Conservation (phyloP, 257 asterid species). For the Fraxinus quadrangulata region DNA sequence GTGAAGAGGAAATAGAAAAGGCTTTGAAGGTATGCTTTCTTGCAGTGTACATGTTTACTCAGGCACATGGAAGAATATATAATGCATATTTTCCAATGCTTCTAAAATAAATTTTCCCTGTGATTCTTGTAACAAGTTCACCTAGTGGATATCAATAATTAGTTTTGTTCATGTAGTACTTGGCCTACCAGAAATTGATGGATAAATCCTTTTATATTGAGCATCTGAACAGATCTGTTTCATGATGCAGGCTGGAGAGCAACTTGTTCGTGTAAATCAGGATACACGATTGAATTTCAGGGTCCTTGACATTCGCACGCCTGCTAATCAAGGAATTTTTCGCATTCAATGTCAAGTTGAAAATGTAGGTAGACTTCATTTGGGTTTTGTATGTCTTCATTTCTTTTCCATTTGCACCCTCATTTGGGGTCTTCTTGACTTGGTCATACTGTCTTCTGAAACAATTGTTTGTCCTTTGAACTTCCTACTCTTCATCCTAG, state of each 20-base stretch:
- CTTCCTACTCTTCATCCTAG: not conserved
- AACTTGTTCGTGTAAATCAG: constrained; percentile 87
- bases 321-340: constrained; percentile 88
- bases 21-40: constrained; percentile 54
- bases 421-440: not conserved
- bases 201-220: not conserved
- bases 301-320: constrained; percentile 82
- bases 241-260: constrained; percentile 70
- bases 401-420: not conserved
- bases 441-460: not conserved
- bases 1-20: constrained; percentile 68
- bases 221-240: constrained; percentile 8
- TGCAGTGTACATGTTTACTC: not conserved
- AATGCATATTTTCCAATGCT: not conserved
- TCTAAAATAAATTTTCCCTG: not conserved
- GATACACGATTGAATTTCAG: constrained; percentile 86
- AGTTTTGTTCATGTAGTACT: not conserved
- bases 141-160: not conserved
- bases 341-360: constrained; percentile 72
- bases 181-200: not conserved
- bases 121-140: not conserved
- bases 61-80: not conserved
- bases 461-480: not conserved
- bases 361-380: constrained; percentile 43
- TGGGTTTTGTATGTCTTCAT: not conserved